A percentile compares a stretch with the other conserved stretches of the same genome.
phyloP scores from a whole-genome alignment of 495 filamentous ascomycete species.

The Daldinia bambusicola region DNA sequence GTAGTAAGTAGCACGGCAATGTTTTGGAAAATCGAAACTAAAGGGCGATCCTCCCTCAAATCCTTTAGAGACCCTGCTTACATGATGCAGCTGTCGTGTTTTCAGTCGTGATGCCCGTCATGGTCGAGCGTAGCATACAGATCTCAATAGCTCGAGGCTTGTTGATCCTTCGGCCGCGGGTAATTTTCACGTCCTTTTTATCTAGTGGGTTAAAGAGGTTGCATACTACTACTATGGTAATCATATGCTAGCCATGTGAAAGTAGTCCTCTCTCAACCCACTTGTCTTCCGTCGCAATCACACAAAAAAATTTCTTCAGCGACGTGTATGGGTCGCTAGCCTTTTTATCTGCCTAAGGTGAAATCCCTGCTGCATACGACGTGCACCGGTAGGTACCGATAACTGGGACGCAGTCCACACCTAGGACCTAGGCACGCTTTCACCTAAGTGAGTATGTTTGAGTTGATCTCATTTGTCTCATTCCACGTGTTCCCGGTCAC shows the following conservation, averaged over 20 bases:
- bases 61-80: slow-evolving; percentile 31
- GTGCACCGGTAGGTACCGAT: slow-evolving; percentile 34
- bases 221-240: slow-evolving; percentile 7
- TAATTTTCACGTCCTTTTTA: slow-evolving; percentile 10
- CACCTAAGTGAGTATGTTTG: slow-evolving; percentile 5
- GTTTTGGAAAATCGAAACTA: slow-evolving; percentile 43
- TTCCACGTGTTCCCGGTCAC: slow-evolving; percentile 42
- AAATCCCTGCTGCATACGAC: slow-evolving; percentile 31
- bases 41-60: slow-evolving; percentile 26
- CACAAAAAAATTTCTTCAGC: background rate
- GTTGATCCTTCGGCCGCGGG: slow-evolving; percentile 40
- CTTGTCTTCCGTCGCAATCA: background rate
- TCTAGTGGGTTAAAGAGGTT: slow-evolving; percentile 36
- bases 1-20: background rate
- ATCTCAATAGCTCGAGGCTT: slow-evolving; percentile 28
- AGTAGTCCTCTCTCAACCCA: background rate
- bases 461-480: slow-evolving; percentile 26
- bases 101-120: slow-evolving; percentile 1
- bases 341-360: slow-evolving; percentile 15
- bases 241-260: background rate
- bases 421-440: background rate
- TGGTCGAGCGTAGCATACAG: slow-evolving; percentile 13
- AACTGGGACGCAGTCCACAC: too few species aligned
- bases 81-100: background rate
- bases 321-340: background rate